These are phyloP conservation scores for Botrytis byssoidea DNA, from an alignment of 2,329 filamentous ascomycete genomes.

Conservation along the genomic window DNA sequence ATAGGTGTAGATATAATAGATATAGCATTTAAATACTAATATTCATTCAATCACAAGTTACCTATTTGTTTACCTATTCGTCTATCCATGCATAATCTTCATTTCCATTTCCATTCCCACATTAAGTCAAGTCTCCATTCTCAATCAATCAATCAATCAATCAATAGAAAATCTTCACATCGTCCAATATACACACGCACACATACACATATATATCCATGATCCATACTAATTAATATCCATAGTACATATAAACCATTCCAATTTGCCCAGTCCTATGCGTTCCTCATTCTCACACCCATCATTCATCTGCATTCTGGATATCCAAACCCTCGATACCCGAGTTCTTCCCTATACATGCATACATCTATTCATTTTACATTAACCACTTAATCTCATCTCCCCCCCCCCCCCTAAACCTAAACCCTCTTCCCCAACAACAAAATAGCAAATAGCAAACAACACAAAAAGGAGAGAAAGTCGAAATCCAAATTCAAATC, in stretches of 20 bases:
- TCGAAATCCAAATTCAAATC: neutral
- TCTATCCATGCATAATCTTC: neutral
- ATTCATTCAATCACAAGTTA: too few relatives aligned
- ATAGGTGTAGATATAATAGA: too few relatives aligned
- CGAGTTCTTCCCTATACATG: neutral
- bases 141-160: too few relatives aligned
- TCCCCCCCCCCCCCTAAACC: too few relatives aligned
- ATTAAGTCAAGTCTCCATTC: too few relatives aligned
- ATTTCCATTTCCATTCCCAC: neutral
- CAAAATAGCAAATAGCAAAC: neutral
- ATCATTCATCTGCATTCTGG: neutral
- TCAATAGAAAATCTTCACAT: neutral
- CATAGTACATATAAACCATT: neutral
- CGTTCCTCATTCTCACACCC: neutral
- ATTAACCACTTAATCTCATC: neutral
- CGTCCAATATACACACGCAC: fast-evolving
- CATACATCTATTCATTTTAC: neutral
- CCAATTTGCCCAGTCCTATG: neutral
- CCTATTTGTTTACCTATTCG: too few relatives aligned
- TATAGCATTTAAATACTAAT: too few relatives aligned
- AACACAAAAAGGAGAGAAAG: neutral
- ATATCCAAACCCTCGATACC: neutral
- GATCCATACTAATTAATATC: neutral
- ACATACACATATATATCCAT: neutral
- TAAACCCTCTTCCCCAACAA: neutral